Evolutionary conservation across 1,284 basidiomycete species (phyloP).

Genomic region (Microbotryum lychnidis-dioicae): DNA sequence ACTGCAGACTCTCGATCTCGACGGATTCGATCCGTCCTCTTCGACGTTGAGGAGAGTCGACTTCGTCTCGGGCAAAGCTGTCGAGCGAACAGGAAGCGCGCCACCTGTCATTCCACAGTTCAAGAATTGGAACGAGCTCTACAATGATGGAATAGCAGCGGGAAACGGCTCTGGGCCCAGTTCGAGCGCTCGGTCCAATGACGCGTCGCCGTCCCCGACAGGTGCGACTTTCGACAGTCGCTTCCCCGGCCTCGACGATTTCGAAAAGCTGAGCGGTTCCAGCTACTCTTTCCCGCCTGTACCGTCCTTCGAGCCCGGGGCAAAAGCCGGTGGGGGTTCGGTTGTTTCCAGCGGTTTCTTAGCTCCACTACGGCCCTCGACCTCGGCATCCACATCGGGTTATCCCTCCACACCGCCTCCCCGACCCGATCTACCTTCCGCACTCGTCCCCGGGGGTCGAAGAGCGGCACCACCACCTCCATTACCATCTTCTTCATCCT

Average conservation of each 20-base stretch:
- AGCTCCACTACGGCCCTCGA: neutral
- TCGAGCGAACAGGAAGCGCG: slow-evolving; percentile 18
- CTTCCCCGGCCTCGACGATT: slow-evolving; percentile 27
- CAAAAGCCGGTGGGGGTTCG: neutral
- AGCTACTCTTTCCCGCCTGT: slow-evolving; percentile 2
- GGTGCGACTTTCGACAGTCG: slow-evolving; percentile 1
- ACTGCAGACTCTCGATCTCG: neutral
- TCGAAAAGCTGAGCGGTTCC: slow-evolving; percentile 7
- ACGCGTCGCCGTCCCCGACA: neutral
- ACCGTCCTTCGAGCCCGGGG: slow-evolving; percentile 8
- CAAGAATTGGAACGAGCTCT: slow-evolving; percentile 2
- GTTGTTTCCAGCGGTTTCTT: too few species aligned
- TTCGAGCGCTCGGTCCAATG: neutral
- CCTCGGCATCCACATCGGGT: slow-evolving; percentile 11
- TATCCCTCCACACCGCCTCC: neutral
- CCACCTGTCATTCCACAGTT: slow-evolving; percentile 15
- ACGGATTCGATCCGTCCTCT: neutral
- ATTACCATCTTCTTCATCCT: neutral
- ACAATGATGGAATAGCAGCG: slow-evolving; percentile 11
- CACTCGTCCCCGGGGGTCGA: slow-evolving; percentile 8
- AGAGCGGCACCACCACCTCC: neutral
- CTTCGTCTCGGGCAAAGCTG: slow-evolving; percentile 8
- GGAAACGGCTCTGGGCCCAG: slow-evolving; percentile 6
- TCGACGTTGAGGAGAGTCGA: neutral
- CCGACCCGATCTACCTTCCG: slow-evolving; percentile 7